These are phyloP conservation scores for Fusarium lateritium DNA, from an alignment of 2,329 filamentous ascomycete species.

Conservation along the genomic window DNA sequence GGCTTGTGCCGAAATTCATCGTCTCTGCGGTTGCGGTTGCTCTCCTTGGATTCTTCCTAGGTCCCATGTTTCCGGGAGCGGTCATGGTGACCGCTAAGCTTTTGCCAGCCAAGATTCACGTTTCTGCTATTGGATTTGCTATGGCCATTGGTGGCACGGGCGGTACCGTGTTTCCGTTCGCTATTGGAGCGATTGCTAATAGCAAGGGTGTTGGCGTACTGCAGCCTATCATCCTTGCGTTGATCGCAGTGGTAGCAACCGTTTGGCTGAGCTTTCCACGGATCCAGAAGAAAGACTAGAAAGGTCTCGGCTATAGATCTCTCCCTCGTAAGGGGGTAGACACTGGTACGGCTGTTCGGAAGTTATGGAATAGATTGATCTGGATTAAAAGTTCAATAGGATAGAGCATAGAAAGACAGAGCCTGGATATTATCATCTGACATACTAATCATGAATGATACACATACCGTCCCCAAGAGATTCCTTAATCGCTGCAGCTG, in stretches of 20 bases:
- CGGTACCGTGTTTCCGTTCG: slow-evolving; percentile 73
- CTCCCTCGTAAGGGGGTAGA: too few relatives aligned
- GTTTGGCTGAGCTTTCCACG: slow-evolving; percentile 57
- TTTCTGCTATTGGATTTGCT: slow-evolving; percentile 80
- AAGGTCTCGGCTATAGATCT: too few relatives aligned
- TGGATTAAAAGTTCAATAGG: too few relatives aligned
- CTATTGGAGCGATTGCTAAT: slow-evolving; percentile 73
- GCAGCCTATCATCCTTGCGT: slow-evolving; percentile 64
- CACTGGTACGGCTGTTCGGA: too few relatives aligned
- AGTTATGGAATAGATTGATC: too few relatives aligned
- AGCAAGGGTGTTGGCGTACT: slow-evolving; percentile 64
- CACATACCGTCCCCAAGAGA: too few relatives aligned
- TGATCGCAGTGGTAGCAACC: slow-evolving; percentile 55
- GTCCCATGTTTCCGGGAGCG: slow-evolving; percentile 80
- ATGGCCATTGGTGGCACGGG: slow-evolving; percentile 80
- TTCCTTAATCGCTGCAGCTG: too few relatives aligned
- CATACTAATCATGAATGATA: too few relatives aligned
- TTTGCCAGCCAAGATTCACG: slow-evolving; percentile 78
- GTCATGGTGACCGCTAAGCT: slow-evolving; percentile 80
- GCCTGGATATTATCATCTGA: too few relatives aligned
- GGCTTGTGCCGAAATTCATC: slow-evolving; percentile 72
- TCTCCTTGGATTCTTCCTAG: slow-evolving; percentile 81
- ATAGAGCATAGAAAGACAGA: too few relatives aligned
- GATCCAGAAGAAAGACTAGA: slow-evolving; percentile 52
- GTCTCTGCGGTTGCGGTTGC: slow-evolving; percentile 73